These are phyloP conservation scores for Xerocomus spinulosus DNA, from an alignment of 768 basidiomycete species.

Conservation along the genomic window DNA sequence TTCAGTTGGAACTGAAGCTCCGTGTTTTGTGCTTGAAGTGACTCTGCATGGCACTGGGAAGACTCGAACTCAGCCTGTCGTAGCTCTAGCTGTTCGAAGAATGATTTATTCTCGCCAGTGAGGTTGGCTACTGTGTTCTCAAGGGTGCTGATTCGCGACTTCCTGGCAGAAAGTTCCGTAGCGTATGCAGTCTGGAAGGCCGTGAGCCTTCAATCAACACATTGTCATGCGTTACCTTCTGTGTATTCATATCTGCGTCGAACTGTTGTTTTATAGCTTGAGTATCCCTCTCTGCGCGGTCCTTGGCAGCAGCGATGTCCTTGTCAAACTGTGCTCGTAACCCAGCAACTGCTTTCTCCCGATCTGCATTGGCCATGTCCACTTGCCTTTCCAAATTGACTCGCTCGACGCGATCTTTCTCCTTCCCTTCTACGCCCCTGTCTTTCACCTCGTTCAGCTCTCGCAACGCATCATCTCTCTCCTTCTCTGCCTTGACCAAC, in stretches of 20 bases:
- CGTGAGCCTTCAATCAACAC: slow-evolving; percentile 10
- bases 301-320: slow-evolving; percentile 56
- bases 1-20: slow-evolving; percentile 86
- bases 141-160: slow-evolving; percentile 60
- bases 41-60: slow-evolving; percentile 68
- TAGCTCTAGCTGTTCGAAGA: slow-evolving; percentile 84
- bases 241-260: slow-evolving; percentile 69
- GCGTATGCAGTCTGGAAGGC: slow-evolving; percentile 55
- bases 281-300: slow-evolving; percentile 73
- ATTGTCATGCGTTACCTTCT: slow-evolving; percentile 50
- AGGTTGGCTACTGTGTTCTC: slow-evolving; percentile 68
- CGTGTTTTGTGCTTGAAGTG: slow-evolving; percentile 68
- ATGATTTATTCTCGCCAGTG: slow-evolving; percentile 65
- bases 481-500: slow-evolving; percentile 94
- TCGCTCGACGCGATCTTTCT: slow-evolving; percentile 43
- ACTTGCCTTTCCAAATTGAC: slow-evolving; percentile 59
- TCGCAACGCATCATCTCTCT: slow-evolving; percentile 72
- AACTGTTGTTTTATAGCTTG: slow-evolving; percentile 60
- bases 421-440: slow-evolving; percentile 47
- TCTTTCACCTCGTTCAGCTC: slow-evolving; percentile 51
- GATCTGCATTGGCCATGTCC: slow-evolving; percentile 54
- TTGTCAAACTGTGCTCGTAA: slow-evolving; percentile 68
- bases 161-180: slow-evolving; percentile 60
- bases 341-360: slow-evolving; percentile 55
- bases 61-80: slow-evolving; percentile 91